A percentile compares a stretch with the other conserved stretches of the same genome.
Evolutionary conservation across 2,329 filamentous ascomycete species (phyloP).

Genomic region (Paecilomyces sp.): DNA sequence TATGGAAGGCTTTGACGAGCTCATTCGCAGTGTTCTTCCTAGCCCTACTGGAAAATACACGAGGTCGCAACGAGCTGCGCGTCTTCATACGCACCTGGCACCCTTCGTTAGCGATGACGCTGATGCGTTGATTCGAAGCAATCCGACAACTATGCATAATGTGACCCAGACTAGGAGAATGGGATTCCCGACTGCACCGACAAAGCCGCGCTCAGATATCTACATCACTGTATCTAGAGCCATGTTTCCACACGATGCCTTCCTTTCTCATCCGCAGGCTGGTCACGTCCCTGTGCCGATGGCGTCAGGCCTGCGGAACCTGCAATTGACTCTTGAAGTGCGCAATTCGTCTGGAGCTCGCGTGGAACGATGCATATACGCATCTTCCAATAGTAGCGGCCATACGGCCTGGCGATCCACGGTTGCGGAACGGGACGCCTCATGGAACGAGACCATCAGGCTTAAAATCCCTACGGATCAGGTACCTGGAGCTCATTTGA

Average conservation of each 20-base stretch:
- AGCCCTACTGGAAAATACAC: constrained; percentile 68
- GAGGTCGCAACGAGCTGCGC: constrained; percentile 64
- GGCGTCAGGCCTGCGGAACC: constrained; percentile 59
- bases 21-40: constrained; percentile 66
- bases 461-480: constrained; percentile 72
- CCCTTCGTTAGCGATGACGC: constrained; percentile 72
- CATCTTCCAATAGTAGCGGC: constrained; percentile 71
- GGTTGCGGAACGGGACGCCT: constrained; percentile 67
- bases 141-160: constrained; percentile 77
- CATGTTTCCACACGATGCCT: constrained; percentile 61
- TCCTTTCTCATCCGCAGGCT: constrained; percentile 63
- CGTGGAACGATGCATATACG: constrained; percentile 80
- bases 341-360: constrained; percentile 70
- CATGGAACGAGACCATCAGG: constrained; percentile 83
- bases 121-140: constrained; percentile 73
- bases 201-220: constrained; percentile 83
- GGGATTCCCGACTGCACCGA: constrained; percentile 87
- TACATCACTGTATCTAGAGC: constrained; percentile 81
- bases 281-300: constrained; percentile 71
- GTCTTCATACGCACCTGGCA: constrained; percentile 71
- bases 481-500: constrained; percentile 74
- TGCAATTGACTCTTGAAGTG: constrained; percentile 86
- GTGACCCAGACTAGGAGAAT: constrained; percentile 79
- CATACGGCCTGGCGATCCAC: constrained; percentile 85
- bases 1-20: constrained; percentile 62